Evolutionary conservation across 2,329 filamentous ascomycete genomes (phyloP).

Genomic region (Arthroderma uncinatum): DNA sequence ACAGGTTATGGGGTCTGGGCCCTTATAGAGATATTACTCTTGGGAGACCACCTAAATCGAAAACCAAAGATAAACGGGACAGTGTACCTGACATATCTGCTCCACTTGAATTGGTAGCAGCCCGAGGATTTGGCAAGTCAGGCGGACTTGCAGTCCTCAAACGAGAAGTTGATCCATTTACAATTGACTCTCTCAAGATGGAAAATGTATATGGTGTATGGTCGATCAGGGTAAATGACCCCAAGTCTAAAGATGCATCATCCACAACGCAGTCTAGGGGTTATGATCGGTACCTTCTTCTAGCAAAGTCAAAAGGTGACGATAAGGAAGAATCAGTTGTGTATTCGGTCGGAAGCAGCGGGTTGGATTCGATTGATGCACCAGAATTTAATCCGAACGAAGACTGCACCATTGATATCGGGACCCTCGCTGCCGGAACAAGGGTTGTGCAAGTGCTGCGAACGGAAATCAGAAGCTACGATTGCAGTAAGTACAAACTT

Average conservation of each 20-base stretch:
- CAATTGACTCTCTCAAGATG: constrained; percentile 59
- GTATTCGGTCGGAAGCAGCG: constrained; percentile 60
- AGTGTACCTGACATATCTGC: constrained; percentile 27
- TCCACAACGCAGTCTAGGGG: constrained; percentile 41
- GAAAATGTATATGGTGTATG: constrained; percentile 66
- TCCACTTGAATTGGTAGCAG: constrained; percentile 43
- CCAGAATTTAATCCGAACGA: constrained; percentile 89
- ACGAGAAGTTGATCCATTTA: constrained; percentile 61
- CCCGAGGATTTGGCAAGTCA: constrained; percentile 46
- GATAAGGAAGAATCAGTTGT: constrained; percentile 68
- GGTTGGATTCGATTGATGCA: constrained; percentile 62
- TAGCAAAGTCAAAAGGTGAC: constrained; percentile 55
- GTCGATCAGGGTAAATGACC: constrained; percentile 53
- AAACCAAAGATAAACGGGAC: constrained; percentile 28
- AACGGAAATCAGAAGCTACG: constrained; percentile 80
- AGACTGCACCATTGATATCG: constrained; percentile 75
- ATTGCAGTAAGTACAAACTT: constrained; percentile 55
- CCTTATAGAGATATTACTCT: constrained; percentile 66
- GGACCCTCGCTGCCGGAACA: constrained; percentile 66
- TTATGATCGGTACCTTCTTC: constrained; percentile 71
- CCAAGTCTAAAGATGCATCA: constrained; percentile 38
- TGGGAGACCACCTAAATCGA: constrained; percentile 43
- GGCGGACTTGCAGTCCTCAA: constrained; percentile 65
- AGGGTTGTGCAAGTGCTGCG: constrained; percentile 79
- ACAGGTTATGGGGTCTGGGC: constrained; percentile 64